Conservation (phyloP, 2,329 filamentous ascomycete genomes). For the Sclerotinia trifoliorum region DNA sequence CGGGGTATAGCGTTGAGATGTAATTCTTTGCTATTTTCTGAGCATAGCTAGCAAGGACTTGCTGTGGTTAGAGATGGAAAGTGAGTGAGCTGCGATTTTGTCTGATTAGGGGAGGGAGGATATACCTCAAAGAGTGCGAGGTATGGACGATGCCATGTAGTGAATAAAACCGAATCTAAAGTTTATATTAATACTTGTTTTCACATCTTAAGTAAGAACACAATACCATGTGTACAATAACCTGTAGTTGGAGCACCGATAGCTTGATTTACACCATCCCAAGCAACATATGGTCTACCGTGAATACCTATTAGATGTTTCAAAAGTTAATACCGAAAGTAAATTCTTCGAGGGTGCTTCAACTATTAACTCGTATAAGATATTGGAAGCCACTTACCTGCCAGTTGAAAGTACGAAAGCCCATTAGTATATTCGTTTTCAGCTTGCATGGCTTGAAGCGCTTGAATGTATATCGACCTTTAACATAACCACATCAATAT, state of each 20-base stretch:
- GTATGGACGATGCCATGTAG: slow-evolving; percentile 57
- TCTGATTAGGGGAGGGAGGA: no score
- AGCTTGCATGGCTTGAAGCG: slow-evolving; percentile 28
- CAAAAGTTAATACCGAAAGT: neutral
- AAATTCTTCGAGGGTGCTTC: neutral
- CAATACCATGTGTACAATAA: slow-evolving; percentile 37
- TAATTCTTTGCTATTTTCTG: slow-evolving; percentile 45
- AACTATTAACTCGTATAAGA: neutral
- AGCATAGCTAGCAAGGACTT: slow-evolving; percentile 50
- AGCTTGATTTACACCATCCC: slow-evolving; percentile 30
- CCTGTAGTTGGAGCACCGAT: slow-evolving; percentile 28
- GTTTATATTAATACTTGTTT: neutral
- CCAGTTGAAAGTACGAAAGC: slow-evolving; percentile 33
- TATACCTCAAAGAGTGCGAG: slow-evolving; percentile 55
- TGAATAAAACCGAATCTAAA: slow-evolving; percentile 33
- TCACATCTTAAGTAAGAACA: neutral
- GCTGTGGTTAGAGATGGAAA: slow-evolving; percentile 41
- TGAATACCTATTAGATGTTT: slow-evolving; percentile 28
- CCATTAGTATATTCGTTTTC: slow-evolving; percentile 26
- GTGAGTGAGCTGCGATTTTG: slow-evolving; percentile 7
- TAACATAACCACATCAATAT: slow-evolving; percentile 13
- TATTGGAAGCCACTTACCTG: slow-evolving; percentile 26
- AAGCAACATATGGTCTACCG: slow-evolving; percentile 33
- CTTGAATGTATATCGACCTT: slow-evolving; percentile 32
- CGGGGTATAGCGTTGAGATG: slow-evolving; percentile 41